Evolutionary conservation across 2,329 filamentous ascomycete species (phyloP).

Genomic region (Cladosporium sp.): DNA sequence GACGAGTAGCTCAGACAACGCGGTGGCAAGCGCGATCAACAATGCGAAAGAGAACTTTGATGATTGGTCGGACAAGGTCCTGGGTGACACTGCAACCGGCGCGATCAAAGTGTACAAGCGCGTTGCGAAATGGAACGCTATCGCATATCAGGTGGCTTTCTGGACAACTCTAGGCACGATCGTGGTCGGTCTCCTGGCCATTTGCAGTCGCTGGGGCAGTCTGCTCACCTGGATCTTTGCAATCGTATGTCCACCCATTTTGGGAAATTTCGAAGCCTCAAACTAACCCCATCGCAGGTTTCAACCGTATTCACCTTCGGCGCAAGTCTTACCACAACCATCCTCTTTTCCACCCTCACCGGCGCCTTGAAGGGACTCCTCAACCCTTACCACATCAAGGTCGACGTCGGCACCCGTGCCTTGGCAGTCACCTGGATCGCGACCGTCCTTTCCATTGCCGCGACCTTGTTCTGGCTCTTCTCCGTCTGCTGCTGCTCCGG

Average conservation of each 20-base stretch:
- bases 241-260: constrained; percentile 51
- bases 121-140: constrained; percentile 76
- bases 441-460: constrained; percentile 69
- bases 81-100: constrained; percentile 63
- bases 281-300: constrained; percentile 32
- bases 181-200: constrained; percentile 73
- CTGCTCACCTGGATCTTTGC: constrained; percentile 78
- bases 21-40: constrained; percentile 33
- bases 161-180: constrained; percentile 67
- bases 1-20: constrained; percentile 18
- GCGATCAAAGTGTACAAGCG: constrained; percentile 69
- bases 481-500: constrained; percentile 89
- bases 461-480: constrained; percentile 85
- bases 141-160: constrained; percentile 73
- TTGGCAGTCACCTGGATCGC: constrained; percentile 74
- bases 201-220: constrained; percentile 76
- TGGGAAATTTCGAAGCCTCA: no score
- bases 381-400: constrained; percentile 66
- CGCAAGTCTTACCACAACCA: constrained; percentile 69
- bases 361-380: constrained; percentile 64
- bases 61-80: constrained; percentile 32
- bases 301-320: constrained; percentile 56
- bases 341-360: constrained; percentile 65
- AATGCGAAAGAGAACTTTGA: constrained; percentile 50
- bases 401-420: constrained; percentile 63